Percentiles rank a stretch among this genome's conserved stretches.
Evolutionary conservation across 176 grass and related monocot genomes (phyloP).

Genomic region (Avena atlantica): DNA sequence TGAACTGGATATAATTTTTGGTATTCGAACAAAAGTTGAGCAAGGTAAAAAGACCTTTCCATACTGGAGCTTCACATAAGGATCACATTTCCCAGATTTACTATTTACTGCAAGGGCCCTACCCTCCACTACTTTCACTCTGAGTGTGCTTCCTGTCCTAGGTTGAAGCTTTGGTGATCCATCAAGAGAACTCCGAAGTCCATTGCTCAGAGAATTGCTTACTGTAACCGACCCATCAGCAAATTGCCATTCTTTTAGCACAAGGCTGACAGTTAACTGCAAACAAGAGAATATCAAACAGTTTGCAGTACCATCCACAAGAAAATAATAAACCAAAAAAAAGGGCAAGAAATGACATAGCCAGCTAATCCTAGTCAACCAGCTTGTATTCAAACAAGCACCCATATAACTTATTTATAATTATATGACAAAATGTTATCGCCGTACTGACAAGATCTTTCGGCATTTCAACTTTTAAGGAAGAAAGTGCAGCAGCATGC

Average conservation of each 20-base stretch:
- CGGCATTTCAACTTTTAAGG: not conserved
- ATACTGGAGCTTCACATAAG: conserved; percentile 90
- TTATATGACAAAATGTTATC: conserved; percentile 14
- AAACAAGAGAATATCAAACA: conserved; percentile 29
- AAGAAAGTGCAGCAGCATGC: not conserved
- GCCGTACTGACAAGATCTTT: not conserved
- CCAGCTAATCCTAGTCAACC: conserved; percentile 8
- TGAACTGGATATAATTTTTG: conserved; percentile 5
- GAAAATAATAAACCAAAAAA: conserved; percentile 3
- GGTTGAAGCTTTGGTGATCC: conserved; percentile 55
- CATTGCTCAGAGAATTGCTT: conserved; percentile 50
- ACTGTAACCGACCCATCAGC: conserved; percentile 85
- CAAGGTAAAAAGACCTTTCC: conserved; percentile 74
- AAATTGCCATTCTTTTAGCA: conserved; percentile 97
- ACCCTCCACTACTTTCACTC: conserved; percentile 78
- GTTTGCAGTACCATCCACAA: conserved; percentile 30
- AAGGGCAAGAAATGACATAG: conserved; percentile 21
- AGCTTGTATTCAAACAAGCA: not conserved
- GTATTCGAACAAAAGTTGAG: conserved; percentile 27
- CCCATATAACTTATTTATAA: not conserved
- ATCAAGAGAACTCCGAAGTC: conserved; percentile 43
- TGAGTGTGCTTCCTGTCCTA: conserved; percentile 81
- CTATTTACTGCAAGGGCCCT: conserved; percentile 65
- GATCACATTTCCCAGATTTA: conserved; percentile 89
- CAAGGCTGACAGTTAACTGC: conserved; percentile 83